Conservation (phyloP, 2,329 filamentous ascomycete species). For the Cryphonectria japonica region DNA sequence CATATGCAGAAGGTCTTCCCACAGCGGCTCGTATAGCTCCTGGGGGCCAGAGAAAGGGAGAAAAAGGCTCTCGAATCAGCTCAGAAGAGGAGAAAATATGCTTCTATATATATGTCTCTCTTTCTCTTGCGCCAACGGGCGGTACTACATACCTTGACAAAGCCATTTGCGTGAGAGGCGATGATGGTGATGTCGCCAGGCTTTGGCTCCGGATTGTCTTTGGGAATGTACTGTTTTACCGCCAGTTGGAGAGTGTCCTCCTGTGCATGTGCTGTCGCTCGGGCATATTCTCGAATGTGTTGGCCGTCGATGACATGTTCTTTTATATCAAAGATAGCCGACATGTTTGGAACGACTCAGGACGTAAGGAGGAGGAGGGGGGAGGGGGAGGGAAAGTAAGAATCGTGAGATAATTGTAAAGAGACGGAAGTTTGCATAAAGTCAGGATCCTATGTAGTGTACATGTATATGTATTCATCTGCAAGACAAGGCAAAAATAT, state of each 20-base stretch:
- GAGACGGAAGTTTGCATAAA: not conserved
- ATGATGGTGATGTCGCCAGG: conserved; percentile 84
- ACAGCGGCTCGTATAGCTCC: conserved; percentile 92
- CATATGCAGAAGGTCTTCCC: conserved; percentile 75
- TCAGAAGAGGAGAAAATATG: not conserved
- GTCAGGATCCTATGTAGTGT: not conserved
- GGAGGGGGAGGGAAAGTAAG: not conserved
- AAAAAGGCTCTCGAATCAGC: conserved; percentile 23
- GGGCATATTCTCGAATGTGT: conserved; percentile 81
- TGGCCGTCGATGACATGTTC: conserved; percentile 75
- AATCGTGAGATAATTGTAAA: not conserved
- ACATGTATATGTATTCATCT: not conserved
- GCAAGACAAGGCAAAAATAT: not conserved
- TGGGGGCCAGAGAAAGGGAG: conserved; percentile 39
- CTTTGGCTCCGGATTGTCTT: conserved; percentile 67
- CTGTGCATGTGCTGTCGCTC: conserved; percentile 71
- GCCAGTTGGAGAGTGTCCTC: conserved; percentile 75
- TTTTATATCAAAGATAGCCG: conserved; percentile 62
- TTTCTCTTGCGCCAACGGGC: not conserved
- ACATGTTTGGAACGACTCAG: conserved; percentile 32
- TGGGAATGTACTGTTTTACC: conserved; percentile 87
- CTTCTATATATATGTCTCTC: no score
- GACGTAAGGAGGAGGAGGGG: not conserved
- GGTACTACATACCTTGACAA: conserved; percentile 71
- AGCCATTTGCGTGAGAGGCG: conserved; percentile 87